A percentile compares a stretch with the other conserved stretches of the same genome.
Conservation (phyloP, 2,329 filamentous ascomycete species). For the Aspergillus aculeatus region DNA sequence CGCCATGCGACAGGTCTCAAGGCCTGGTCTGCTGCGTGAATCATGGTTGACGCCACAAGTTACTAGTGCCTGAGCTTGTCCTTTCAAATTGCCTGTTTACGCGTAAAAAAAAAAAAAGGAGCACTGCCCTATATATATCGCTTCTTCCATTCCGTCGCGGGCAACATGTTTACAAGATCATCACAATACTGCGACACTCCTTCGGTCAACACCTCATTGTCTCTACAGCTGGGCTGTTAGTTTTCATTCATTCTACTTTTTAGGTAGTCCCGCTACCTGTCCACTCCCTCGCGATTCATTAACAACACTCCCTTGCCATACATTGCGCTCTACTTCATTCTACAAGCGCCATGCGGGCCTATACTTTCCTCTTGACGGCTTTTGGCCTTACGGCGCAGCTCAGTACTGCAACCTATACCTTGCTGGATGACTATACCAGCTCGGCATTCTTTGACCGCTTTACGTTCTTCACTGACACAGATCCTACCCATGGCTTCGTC, state of each 20-base stretch:
- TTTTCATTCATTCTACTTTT: not conserved
- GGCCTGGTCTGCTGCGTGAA: constrained; percentile 29
- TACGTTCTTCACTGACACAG: constrained; percentile 52
- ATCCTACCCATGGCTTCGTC: constrained; percentile 76
- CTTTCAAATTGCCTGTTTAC: not conserved
- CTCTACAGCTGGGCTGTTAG: not conserved
- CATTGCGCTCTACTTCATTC: constrained; percentile 9
- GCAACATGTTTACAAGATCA: not conserved
- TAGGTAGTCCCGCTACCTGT: not conserved
- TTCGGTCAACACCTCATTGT: not conserved
- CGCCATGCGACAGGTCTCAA: not conserved
- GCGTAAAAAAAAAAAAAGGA: not conserved
- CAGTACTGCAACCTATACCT: constrained; percentile 37
- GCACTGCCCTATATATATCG: not conserved
- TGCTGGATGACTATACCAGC: constrained; percentile 50
- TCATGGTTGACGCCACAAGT: constrained; percentile 22
- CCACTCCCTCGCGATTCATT: not conserved
- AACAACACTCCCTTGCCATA: not conserved
- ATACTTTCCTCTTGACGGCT: constrained; percentile 27
- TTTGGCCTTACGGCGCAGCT: constrained; percentile 32
- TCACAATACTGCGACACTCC: constrained; percentile 1
- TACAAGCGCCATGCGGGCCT: constrained; percentile 27
- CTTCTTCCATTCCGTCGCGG: not conserved
- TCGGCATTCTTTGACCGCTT: constrained; percentile 54
- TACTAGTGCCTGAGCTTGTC: constrained; percentile 8